A percentile compares a stretch with the other conserved stretches of the same genome.
Evolutionary conservation across 768 basidiomycete genomes (phyloP).

Genomic region (Suillus lakei): DNA sequence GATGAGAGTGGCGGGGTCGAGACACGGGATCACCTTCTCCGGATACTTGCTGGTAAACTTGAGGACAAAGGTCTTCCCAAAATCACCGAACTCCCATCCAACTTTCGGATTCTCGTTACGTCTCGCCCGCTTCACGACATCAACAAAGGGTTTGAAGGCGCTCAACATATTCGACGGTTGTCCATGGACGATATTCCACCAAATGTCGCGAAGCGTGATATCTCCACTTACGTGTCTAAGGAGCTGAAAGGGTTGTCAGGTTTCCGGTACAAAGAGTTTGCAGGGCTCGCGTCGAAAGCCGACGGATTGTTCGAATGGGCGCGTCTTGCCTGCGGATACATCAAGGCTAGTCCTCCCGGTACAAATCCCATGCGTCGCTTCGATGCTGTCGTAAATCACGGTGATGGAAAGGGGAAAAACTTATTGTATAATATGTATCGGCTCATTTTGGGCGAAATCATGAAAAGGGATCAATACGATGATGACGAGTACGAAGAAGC

Average conservation of each 20-base stretch:
- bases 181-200: conserved; percentile 4
- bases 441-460: neutral
- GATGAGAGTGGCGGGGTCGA: conserved; percentile 16
- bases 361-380: neutral
- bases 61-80: neutral
- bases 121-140: conserved; percentile 14
- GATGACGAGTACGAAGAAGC: neutral
- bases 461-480: neutral
- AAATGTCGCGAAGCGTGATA: neutral
- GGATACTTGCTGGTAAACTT: conserved; percentile 12
- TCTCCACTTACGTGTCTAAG: neutral
- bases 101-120: conserved; percentile 17
- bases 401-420: neutral
- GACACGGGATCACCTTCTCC: conserved; percentile 26
- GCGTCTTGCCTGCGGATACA: conserved; percentile 11
- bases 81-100: conserved; percentile 8
- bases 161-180: neutral
- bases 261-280: neutral
- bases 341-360: neutral
- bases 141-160: neutral
- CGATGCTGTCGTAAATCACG: neutral
- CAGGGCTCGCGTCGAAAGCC: neutral
- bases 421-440: neutral
- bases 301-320: conserved; percentile 16
- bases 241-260: neutral